These are phyloP conservation scores for Aeminium ludgeri DNA, from an alignment of 495 filamentous ascomycete genomes.

Conservation along the genomic window DNA sequence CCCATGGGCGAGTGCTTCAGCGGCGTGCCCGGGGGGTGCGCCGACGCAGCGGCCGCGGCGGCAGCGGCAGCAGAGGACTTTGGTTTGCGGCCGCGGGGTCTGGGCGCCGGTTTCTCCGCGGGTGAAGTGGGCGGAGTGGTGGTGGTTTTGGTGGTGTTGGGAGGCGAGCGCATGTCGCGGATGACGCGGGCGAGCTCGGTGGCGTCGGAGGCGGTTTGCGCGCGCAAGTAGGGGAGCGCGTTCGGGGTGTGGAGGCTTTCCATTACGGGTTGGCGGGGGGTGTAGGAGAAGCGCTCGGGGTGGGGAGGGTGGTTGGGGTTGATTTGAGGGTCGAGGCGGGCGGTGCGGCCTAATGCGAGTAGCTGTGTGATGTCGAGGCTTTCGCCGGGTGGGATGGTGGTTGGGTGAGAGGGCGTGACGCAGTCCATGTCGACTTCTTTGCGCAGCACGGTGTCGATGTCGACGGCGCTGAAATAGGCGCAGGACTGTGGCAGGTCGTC, in stretches of 20 bases:
- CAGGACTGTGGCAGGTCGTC: conserved; percentile 84
- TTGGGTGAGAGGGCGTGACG: conserved; percentile 69
- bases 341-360: conserved; percentile 45
- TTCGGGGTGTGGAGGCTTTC: conserved; percentile 33
- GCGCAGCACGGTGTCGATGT: conserved; percentile 81
- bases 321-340: conserved; percentile 47
- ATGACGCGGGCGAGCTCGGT: conserved; percentile 36
- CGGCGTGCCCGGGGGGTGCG: too few species aligned
- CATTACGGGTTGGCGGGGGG: conserved; percentile 65
- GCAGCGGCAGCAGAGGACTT: too few species aligned
- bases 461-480: conserved; percentile 88
- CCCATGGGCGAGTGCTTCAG: too few species aligned
- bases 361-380: conserved; percentile 62
- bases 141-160: too few species aligned
- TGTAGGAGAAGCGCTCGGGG: conserved; percentile 46
- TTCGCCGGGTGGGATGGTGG: conserved; percentile 70
- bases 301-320: conserved; percentile 33
- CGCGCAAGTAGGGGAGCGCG: conserved; percentile 47
- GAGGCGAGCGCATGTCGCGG: conserved; percentile 12
- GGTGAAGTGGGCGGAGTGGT: too few species aligned
- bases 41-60: too few species aligned
- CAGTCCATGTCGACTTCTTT: conserved; percentile 99
- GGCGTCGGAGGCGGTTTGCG: conserved; percentile 66
- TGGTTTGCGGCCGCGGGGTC: too few species aligned
- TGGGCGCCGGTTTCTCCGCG: too few species aligned